Evolutionary conservation across 352 stramenopile species (phyloP), one percentile per base, ranked within the genome.

Genomic region (Globisporangium paroecandrum): DNA sequence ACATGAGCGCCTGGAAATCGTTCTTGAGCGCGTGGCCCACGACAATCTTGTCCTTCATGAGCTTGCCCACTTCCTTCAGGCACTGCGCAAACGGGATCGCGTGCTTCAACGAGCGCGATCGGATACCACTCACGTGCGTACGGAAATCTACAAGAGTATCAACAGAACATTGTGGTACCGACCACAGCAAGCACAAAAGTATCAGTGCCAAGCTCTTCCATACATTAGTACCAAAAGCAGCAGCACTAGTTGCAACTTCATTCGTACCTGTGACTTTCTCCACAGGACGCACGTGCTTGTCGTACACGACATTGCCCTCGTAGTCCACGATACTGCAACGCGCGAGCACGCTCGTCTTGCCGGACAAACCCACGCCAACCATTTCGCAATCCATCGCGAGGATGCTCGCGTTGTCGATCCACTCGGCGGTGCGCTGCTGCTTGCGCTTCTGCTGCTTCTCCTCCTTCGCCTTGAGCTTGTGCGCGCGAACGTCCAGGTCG

Each of bases 321-420:
- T 89, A 96, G 72, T 94, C 83, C 38, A 96, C 85, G 56, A 96
- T 91, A 80, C 86, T 94, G 76, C 88, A 96, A n/a, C 88, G 83
- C 25, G 88, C 88, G 24, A 96, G 68, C 41, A 91, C 88, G 53
- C 87, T 94, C 27, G 81, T 87, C 65, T 89, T 90, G 29, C 88
- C 88, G 2, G 81, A 88, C 18, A 89, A 67, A 0, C 88, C 88
- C 3, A 96, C 88, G 38, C 88, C 88, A 8, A 96, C 88, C 88
- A 96, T 96, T 71, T 96, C 88, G 69, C 88, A 96, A 84, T 96
- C 88, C 85, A 96, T 94, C n/a, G 73, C 88, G 24, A 94, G 70
- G 64, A 96, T 92, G 8, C 66, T 61, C 34, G 69, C 71, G 68
- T 91, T 90, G 75, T 94, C 84, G 68, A 96, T 89, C 87, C 85